Evolutionary conservation across 768 basidiomycete genomes (phyloP).

Genomic region (Lentinula guzmanii): DNA sequence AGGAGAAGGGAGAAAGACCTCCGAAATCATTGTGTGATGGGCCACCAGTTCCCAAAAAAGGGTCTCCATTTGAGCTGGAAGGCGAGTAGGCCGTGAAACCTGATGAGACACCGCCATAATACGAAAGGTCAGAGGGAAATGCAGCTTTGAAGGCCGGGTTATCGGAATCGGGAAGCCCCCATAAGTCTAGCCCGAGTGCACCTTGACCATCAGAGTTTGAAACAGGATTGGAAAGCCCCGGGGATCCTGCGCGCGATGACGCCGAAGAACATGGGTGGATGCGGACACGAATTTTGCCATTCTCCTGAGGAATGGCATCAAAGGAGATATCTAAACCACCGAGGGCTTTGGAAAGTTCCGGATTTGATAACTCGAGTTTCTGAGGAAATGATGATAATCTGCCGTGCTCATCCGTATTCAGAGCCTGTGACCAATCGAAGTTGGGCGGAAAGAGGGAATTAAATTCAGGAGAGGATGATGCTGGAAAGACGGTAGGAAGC

Average conservation of each 20-base stretch:
- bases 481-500: constrained; percentile 40
- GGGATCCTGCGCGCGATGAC: constrained; percentile 34
- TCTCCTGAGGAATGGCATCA: constrained; percentile 55
- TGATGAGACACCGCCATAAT: constrained; percentile 4
- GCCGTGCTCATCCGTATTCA: constrained; percentile 32
- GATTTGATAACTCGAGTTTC: constrained; percentile 55
- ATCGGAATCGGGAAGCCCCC: constrained; percentile 1
- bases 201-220: constrained; percentile 11
- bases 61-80: constrained; percentile 36
- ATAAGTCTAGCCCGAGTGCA: constrained; percentile 2
- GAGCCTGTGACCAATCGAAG: constrained; percentile 50
- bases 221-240: constrained; percentile 17
- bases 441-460: constrained; percentile 42
- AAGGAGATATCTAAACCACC: constrained; percentile 68
- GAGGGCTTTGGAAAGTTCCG: constrained; percentile 40
- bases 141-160: constrained; percentile 11
- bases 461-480: constrained; percentile 39
- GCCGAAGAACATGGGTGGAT: constrained; percentile 56
- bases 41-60: constrained; percentile 54
- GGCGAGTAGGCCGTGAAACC: constrained; percentile 17
- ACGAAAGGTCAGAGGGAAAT: constrained; percentile 14
- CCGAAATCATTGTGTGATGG: constrained; percentile 27
- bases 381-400: constrained; percentile 25
- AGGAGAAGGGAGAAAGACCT: constrained; percentile 5
- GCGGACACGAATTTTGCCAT: constrained; percentile 69